Conservation (phyloP, 2,329 filamentous ascomycete species). For the Pseudogymnoascus sp. region DNA sequence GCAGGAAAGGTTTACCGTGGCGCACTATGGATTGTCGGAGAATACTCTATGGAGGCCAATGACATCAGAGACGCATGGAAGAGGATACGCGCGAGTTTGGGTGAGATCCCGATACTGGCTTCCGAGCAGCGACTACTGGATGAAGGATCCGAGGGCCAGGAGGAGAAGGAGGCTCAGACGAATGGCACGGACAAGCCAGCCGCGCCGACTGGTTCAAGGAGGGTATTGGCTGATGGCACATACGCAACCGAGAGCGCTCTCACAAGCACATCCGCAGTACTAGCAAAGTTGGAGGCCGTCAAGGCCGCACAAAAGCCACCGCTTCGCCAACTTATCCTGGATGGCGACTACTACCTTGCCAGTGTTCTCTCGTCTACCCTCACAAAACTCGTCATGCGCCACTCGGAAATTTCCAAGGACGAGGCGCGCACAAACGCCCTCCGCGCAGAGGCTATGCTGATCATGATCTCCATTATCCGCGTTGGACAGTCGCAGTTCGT, state of each 20-base stretch:
- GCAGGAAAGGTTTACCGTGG: slow-evolving; percentile 96
- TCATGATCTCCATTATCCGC: slow-evolving; percentile 98
- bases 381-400: slow-evolving; percentile 95
- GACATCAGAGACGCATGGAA: slow-evolving; percentile 97
- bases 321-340: slow-evolving; percentile 85
- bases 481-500: slow-evolving; percentile 99
- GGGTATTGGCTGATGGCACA: slow-evolving; percentile 90
- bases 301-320: slow-evolving; percentile 96
- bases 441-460: slow-evolving; percentile 94
- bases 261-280: slow-evolving; percentile 82
- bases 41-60: slow-evolving; percentile 88
- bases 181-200: slow-evolving; percentile 73
- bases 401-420: slow-evolving; percentile 86
- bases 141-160: slow-evolving; percentile 63
- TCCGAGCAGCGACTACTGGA: slow-evolving; percentile 90
- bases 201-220: slow-evolving; percentile 74
- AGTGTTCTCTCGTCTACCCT: slow-evolving; percentile 93
- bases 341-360: slow-evolving; percentile 93
- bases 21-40: slow-evolving; percentile 94
- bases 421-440: slow-evolving; percentile 83
- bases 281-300: slow-evolving; percentile 88
- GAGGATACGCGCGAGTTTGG: slow-evolving; percentile 83
- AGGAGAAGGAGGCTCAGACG: slow-evolving; percentile 51
- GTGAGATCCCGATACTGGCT: slow-evolving; percentile 92
- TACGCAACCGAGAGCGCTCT: slow-evolving; percentile 96